A percentile compares a stretch with the other conserved stretches of the same genome.
phyloP scores from a whole-genome alignment of 345 rosid species.

The Aquilaria sinensis region DNA sequence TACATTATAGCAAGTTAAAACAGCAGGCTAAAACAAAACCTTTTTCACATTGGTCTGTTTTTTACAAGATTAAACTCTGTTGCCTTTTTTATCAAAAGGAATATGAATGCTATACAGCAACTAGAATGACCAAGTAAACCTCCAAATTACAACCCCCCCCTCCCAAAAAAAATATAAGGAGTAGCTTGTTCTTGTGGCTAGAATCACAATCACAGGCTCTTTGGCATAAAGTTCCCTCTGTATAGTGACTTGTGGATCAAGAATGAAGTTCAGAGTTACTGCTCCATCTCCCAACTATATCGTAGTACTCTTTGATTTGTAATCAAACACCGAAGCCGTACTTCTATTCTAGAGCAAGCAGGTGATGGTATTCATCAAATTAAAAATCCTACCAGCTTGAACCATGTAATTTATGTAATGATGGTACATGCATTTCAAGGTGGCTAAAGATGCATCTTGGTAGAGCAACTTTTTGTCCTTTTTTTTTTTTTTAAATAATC shows the following conservation, averaged over 20 bases:
- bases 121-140: conserved; percentile 35
- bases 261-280: conserved; percentile 61
- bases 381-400: conserved; percentile 45
- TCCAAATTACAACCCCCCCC: conserved; percentile 34
- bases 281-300: conserved; percentile 66
- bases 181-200: conserved; percentile 20
- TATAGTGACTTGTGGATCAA: conserved; percentile 46
- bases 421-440: too few species aligned
- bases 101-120: conserved; percentile 40
- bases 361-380: conserved; percentile 64
- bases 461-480: too few species aligned
- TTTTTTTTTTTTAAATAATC: too few species aligned
- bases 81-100: conserved; percentile 46
- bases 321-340: conserved; percentile 66
- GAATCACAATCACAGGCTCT: conserved; percentile 42
- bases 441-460: too few species aligned
- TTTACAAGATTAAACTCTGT: conserved; percentile 38
- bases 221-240: conserved; percentile 19
- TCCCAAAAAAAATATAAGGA: conserved; percentile 18
- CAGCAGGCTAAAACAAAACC: conserved; percentile 1
- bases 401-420: conserved; percentile 19
- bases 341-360: conserved; percentile 57
- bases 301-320: conserved; percentile 54
- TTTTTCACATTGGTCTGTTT: conserved; percentile 32
- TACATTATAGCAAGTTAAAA: background rate